A percentile compares a stretch with the other conserved stretches of the same genome.
Evolutionary conservation across 2,329 filamentous ascomycete genomes (phyloP).

Genomic region (Fusarium falciforme): DNA sequence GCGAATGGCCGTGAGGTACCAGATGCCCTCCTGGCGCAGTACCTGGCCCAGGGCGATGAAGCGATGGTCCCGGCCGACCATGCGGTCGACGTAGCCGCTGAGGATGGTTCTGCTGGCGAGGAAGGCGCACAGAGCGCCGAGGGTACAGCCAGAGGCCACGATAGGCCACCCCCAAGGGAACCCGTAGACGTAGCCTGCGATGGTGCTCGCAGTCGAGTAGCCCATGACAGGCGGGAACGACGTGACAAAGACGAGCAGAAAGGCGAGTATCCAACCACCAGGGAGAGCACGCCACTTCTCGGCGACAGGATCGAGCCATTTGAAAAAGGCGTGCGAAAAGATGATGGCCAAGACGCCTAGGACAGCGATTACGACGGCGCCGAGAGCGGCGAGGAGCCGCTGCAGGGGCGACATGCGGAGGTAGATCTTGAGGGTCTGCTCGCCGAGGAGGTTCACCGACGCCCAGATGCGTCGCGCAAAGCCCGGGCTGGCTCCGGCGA

Average conservation of each 20-base stretch:
- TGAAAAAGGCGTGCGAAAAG: slow-evolving; percentile 85
- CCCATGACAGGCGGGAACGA: slow-evolving; percentile 90
- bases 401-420: slow-evolving; percentile 69
- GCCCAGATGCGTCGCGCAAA: slow-evolving; percentile 48
- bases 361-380: slow-evolving; percentile 61
- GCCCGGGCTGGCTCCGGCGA: slow-evolving; percentile 32
- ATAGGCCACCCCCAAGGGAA: slow-evolving; percentile 81
- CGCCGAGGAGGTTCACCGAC: slow-evolving; percentile 56
- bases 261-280: slow-evolving; percentile 81
- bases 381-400: slow-evolving; percentile 66
- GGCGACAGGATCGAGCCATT: slow-evolving; percentile 77
- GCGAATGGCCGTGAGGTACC: slow-evolving; percentile 89
- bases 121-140: slow-evolving; percentile 84
- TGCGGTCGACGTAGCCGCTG: slow-evolving; percentile 79
- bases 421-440: slow-evolving; percentile 62
- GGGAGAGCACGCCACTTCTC: slow-evolving; percentile 79
- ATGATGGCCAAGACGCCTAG: slow-evolving; percentile 76
- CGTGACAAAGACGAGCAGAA: slow-evolving; percentile 78
- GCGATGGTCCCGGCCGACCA: slow-evolving; percentile 85
- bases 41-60: slow-evolving; percentile 92
- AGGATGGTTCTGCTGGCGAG: slow-evolving; percentile 83
- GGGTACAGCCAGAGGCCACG: slow-evolving; percentile 80
- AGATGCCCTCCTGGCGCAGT: slow-evolving; percentile 88
- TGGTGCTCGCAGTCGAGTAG: slow-evolving; percentile 77
- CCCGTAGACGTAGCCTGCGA: slow-evolving; percentile 67